Evolutionary conservation across 805 yeast species (phyloP), one percentile per base, ranked within the genome.

Genomic region (Ogataea glucozyma): DNA sequence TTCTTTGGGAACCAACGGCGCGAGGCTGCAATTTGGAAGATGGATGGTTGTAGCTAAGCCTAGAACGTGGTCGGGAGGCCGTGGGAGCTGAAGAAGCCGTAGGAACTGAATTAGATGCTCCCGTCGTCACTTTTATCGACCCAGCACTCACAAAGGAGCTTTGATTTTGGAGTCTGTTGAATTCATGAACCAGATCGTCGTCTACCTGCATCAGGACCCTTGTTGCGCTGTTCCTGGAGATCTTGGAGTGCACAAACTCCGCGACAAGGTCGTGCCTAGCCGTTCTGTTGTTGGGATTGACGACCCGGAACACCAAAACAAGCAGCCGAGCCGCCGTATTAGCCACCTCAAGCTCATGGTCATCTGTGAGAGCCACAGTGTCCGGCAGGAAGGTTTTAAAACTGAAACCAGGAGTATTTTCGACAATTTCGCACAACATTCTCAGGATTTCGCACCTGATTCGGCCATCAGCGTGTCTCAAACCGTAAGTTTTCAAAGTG

Each of bases 201-300:
- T 62, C 70, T 9, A 69, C 58, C n/a, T 56, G 57, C 13, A 51
- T 39, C 44, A 70, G 47, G 6, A 70, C 26, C 6, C 51, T 42
- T 8, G 44, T 26, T 1, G 60, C 58, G 13, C 62, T 51, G 11
- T 51, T 27, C 2, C 53, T 43, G 4, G 61, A 46, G 1, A 74
- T 62, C 13, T 58, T 56, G 34, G 68, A 66, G 4, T 57, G 43
- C 13, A 61, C 58, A 43, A 81, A 49, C 24, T 72, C 76, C 23
- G 60, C 58, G 7, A 67, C 57, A 26, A 81, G 63, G 46, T 77
- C 82, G 22, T 59, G 61, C 48, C 68, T 70, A 26, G 79, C 79
- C 12, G 66, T 50, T 34, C 64, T 64, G 24, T 55, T 56, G 23
- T 48, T 47, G 3, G 65, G 60, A 36, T 58, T 58, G 8, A 58